A percentile compares a stretch with the other conserved stretches of the same genome.
Evolutionary conservation across 306 rosid genomes (phyloP).

Genomic region (Canavalia ensiformis): DNA sequence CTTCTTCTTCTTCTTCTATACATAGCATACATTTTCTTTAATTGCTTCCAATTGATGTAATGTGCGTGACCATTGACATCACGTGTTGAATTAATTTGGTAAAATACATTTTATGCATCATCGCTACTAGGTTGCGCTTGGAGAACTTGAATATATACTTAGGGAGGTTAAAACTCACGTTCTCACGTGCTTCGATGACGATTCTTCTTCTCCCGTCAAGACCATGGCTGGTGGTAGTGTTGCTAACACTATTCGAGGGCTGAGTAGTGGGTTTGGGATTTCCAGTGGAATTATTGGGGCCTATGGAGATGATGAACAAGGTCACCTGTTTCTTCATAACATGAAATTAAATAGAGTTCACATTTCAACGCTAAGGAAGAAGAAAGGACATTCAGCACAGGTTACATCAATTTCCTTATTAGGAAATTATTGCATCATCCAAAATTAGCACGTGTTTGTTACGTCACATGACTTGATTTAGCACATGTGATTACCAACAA

Average conservation of each 20-base stretch:
- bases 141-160: constrained; percentile 71
- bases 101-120: not conserved
- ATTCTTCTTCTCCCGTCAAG: constrained; percentile 53
- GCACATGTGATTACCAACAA: too few species aligned
- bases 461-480: too few species aligned
- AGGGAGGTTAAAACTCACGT: constrained; percentile 60
- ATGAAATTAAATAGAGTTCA: constrained; percentile 74
- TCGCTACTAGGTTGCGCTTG: constrained; percentile 65
- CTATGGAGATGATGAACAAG: constrained; percentile 79
- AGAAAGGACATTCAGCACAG: constrained; percentile 83
- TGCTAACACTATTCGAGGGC: constrained; percentile 85
- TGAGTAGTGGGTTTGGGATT: constrained; percentile 75
- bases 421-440: too few species aligned
- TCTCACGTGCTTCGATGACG: constrained; percentile 33
- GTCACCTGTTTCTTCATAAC: constrained; percentile 65
- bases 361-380: constrained; percentile 77
- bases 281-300: constrained; percentile 85
- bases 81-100: not conserved
- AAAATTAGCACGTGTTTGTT: too few species aligned
- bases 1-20: not conserved
- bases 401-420: constrained; percentile 47
- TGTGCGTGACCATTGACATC: not conserved
- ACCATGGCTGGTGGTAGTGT: constrained; percentile 93
- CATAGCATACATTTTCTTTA: too few species aligned
- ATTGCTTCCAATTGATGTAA: too few species aligned